Percentiles rank a stretch among this genome's conserved stretches.
These are phyloP conservation scores for Fusarium virguliforme DNA, from an alignment of 2,329 filamentous ascomycete species.

Conservation along the genomic window DNA sequence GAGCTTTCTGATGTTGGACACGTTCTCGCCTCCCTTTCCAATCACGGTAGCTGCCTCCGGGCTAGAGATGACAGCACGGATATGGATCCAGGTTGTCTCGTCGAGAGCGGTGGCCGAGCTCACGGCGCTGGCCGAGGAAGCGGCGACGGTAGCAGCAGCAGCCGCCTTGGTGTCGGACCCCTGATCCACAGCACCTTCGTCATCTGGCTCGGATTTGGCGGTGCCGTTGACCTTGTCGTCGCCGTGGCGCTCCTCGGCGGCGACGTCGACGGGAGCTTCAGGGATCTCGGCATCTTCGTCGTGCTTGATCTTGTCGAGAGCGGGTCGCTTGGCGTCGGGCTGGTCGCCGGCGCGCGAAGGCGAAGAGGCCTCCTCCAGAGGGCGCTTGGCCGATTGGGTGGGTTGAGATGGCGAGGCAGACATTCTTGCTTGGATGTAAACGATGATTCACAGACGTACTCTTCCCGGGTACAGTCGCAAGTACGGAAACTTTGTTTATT, in stretches of 20 bases:
- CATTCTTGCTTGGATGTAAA: slow-evolving; percentile 69
- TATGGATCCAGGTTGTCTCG: slow-evolving; percentile 96
- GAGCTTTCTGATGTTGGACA: slow-evolving; percentile 94
- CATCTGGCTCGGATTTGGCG: slow-evolving; percentile 58
- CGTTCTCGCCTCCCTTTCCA: slow-evolving; percentile 98
- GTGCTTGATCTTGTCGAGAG: slow-evolving; percentile 90
- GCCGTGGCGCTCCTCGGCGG: slow-evolving; percentile 65
- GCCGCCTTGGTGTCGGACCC: slow-evolving; percentile 61
- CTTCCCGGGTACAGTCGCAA: slow-evolving; percentile 41
- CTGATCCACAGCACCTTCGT: slow-evolving; percentile 47
- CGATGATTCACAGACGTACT: slow-evolving; percentile 48
- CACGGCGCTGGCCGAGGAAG: slow-evolving; percentile 55
- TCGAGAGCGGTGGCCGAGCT: slow-evolving; percentile 78
- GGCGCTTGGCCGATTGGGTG: slow-evolving; percentile 87
- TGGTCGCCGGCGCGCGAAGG: slow-evolving; percentile 93
- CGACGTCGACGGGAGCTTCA: slow-evolving; percentile 53
- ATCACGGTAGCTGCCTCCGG: slow-evolving; percentile 98
- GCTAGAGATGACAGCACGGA: slow-evolving; percentile 96
- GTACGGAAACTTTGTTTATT: slow-evolving; percentile 55
- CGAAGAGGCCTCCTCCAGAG: slow-evolving; percentile 96
- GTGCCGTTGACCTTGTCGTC: slow-evolving; percentile 66
- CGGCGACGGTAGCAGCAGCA: slow-evolving; percentile 58
- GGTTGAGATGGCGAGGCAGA: slow-evolving; percentile 79
- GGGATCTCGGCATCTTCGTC: slow-evolving; percentile 69
- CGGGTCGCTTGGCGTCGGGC: slow-evolving; percentile 96